Evolutionary conservation across 371 early-diverging fungal genomes (phyloP), one percentile per base, ranked within the genome.

Genomic region (Funneliformis caledonium): DNA sequence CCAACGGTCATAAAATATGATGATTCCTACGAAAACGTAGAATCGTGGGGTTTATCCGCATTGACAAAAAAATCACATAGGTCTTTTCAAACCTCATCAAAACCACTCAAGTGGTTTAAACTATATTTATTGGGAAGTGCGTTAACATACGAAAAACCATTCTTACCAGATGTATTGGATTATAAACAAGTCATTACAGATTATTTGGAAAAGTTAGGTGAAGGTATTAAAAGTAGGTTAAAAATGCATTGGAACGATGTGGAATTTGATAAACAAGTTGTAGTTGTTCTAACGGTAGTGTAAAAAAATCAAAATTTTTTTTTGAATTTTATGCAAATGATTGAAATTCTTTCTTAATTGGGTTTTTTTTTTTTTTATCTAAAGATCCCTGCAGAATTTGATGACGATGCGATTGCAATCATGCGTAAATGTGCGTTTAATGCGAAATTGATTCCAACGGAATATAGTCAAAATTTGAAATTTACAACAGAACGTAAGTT

Each of bases 401-500:
- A 72, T 26, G 48, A 43, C 11, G 7, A 47, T 47, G 72, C 45
- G 16, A 72, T 72, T 33, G n/a, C 1, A 14, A 77, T 50, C 10
- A 77, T 77, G 78, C 19, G 78, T 26, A 19, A 48, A 62, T 77
- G 78, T n/a, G 47, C 37, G 26, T 47, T 16, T 12, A 43, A 65
- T 47, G 67, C 78, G 9, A 48, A 67, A n/a, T 65, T 77, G 48
- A 50, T 77, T 4, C 48, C 26, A 45, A 22, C 2, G 0, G 12
- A 22, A 26, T 33, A 37, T 12, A 50, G 11, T n/a, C 9, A 3
- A 65, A 47, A 67, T 67, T 37, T 77, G 4, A 26, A 42, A 67
- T 77, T 77, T 65, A 77, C 67, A 14, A 77, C 65, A 16, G 67
- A 77, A 77, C 78, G 78, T 77, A 62, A 65, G 50, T n/a, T 22